Base-by-base conservation (phyloP, 1,284 basidiomycete species). In the Apiotrichum sp. region DNA sequence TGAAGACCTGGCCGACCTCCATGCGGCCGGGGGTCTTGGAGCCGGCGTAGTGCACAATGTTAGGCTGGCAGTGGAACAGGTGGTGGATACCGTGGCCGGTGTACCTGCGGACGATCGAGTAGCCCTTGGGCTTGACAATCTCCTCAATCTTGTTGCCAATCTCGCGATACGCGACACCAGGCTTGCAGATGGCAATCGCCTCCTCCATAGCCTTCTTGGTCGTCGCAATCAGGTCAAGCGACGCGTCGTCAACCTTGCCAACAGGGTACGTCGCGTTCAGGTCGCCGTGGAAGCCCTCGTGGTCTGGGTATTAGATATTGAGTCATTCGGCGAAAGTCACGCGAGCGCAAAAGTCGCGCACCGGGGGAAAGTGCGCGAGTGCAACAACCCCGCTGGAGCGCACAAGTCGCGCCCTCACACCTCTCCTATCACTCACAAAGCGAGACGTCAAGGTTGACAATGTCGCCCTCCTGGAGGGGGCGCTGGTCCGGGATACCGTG, bases 401-500 rank as follows among this genome's bases (percentile, higher is more conserved):
- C 22, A 22, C 22, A 22, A 22, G 22, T 22, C 22, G 22, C 22
- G 22, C 22, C 22, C 22, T 22, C 22, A 22, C 22, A 22, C 22
- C 22, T 22, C 22, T 22, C 22, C 22, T 22, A 22, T 22, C 22
- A 64, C 73, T 65, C 56, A 74, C 71, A 77, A n/a, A 82, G 68
- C 6, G 80, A 75, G 3, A 83, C 80, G 59, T 83, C 95, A 47
- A 95, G 83, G 74, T 96, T 96, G 72, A 96, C 79, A 65, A 97
- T 97, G 75, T 97, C 93, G 32, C 93, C 93, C 65, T 95, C 88
- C 66, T 82, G 81, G 52, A 96, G 77, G 63, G 86, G 89, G 55
- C 92, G 80, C 65, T 88, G 81, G 77, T 96, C 93, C 44, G 93
- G 93, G 63, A 97, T 96, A 54, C 91, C 91, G 75, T 98, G 96